Evolutionary conservation across 208 protist genomes (phyloP).

Genomic region (Crithidia brevicula): DNA sequence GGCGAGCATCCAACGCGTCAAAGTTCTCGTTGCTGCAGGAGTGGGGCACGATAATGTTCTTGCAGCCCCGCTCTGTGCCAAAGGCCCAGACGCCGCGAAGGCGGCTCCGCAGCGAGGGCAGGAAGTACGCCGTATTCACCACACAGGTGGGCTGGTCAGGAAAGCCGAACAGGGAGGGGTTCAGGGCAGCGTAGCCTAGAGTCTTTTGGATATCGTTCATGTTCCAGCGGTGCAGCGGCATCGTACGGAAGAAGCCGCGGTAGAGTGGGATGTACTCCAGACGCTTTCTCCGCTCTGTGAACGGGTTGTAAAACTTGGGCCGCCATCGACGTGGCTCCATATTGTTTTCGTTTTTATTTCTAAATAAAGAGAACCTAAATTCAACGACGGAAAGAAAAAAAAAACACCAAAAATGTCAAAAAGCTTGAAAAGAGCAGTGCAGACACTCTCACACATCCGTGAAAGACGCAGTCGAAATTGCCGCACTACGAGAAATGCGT

Average conservation of each 20-base stretch:
- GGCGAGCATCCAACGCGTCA: conserved; percentile 78
- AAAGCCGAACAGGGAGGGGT: conserved; percentile 89
- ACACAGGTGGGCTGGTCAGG: conserved; percentile 84
- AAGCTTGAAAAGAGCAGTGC: too few relatives aligned
- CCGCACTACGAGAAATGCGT: too few relatives aligned
- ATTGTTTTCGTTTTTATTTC: too few relatives aligned
- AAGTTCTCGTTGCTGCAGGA: conserved; percentile 77
- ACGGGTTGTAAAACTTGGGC: conserved; percentile 86
- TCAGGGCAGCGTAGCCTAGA: conserved; percentile 74
- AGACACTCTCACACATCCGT: too few relatives aligned
- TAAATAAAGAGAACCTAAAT: too few relatives aligned
- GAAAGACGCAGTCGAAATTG: neutral
- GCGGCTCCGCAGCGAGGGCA: conserved; percentile 76
- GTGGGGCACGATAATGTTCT: conserved; percentile 80
- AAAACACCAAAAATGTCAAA: too few relatives aligned
- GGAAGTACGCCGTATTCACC: conserved; percentile 89
- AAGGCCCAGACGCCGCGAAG: conserved; percentile 79
- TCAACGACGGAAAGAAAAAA: too few relatives aligned
- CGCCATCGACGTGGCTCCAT: conserved; percentile 87
- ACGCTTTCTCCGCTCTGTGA: conserved; percentile 58
- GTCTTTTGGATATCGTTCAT: conserved; percentile 70
- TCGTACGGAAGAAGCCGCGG: conserved; percentile 81
- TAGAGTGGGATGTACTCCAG: conserved; percentile 67
- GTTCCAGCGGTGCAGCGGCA: conserved; percentile 86
- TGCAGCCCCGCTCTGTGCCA: conserved; percentile 86